Evolutionary conservation across 495 filamentous ascomycete species (phyloP).

Genomic region (Penicillium salamii): DNA sequence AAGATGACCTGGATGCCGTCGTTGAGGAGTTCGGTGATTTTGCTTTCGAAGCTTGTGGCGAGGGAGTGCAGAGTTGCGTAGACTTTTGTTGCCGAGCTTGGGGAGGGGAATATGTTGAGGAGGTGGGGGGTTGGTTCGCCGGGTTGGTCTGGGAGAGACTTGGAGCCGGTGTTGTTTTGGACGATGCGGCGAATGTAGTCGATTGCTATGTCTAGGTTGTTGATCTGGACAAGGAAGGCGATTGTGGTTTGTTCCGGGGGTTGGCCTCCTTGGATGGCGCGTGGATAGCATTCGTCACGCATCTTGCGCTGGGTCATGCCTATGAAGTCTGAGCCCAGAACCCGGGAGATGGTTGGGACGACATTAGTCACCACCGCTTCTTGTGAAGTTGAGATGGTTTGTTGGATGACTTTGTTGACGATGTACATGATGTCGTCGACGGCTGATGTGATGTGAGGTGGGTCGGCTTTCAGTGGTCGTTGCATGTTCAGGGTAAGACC

Average conservation of each 20-base stretch:
- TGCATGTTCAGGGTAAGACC: conserved; percentile 72
- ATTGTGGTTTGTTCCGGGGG: conserved; percentile 83
- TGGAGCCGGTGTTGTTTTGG: conserved; percentile 53
- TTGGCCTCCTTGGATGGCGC: conserved; percentile 68
- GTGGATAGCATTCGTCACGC: conserved; percentile 91
- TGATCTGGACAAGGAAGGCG: conserved; percentile 86
- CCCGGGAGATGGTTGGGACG: conserved; percentile 73
- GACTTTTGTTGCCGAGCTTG: conserved; percentile 67
- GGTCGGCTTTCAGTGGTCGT: conserved; percentile 63
- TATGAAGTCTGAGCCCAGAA: conserved; percentile 91
- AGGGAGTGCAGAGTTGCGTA: conserved; percentile 63
- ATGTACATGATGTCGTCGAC: conserved; percentile 99
- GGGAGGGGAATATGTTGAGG: conserved; percentile 70
- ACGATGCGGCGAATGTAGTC: conserved; percentile 91
- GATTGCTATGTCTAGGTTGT: conserved; percentile 86
- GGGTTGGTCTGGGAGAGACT: conserved; percentile 20
- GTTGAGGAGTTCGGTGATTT: conserved; percentile 73
- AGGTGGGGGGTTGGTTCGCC: conserved; percentile 37
- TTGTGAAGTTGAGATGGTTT: conserved; percentile 83
- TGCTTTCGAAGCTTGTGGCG: conserved; percentile 66
- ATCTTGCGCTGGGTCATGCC: conserved; percentile 97
- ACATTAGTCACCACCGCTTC: conserved; percentile 69
- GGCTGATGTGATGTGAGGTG: conserved; percentile 90
- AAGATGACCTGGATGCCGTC: conserved; percentile 84
- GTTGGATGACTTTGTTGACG: conserved; percentile 84